Base-by-base conservation (phyloP, 2,329 filamentous ascomycete genomes). In the Macrophomina pseudophaseolina region DNA sequence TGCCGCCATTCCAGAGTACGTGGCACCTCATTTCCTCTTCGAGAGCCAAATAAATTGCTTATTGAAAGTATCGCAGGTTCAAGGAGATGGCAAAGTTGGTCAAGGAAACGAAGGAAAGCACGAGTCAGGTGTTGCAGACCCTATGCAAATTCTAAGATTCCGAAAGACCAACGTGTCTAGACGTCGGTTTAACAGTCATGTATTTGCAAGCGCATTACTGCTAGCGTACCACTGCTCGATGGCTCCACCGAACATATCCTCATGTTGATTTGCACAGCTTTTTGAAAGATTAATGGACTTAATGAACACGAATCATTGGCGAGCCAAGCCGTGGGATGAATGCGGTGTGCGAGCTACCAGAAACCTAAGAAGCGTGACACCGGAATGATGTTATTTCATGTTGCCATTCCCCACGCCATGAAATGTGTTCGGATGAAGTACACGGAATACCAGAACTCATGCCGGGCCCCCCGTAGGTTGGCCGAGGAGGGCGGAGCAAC, bases 31-130 rank as follows among this genome's bases (percentile, higher is more conserved):
- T 30, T 35, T 28, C 8, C 16, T 30, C 38, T 23, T 44, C 54
- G 40, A 7, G 11, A 30, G 56, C 23, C 38, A 51, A 35, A 5
- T 16, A 33, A 16, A 32, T 33, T 64, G 33, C 49, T 56, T 30
- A 53, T 23, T 40, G 30, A 35, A 28, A 32, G n/a, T 30, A 48
- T 38, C 33, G 32, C 65, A 82, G 79, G 65, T 97, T 97, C 76
- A 90, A 86, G 80, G 83, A 83, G 30, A 84, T 97, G 54, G 89
- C 91, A 69, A 84, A 83, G 65, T 74, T 97, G 66, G 91, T 98
- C 66, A 97, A 94, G 84, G 91, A 92, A 72, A 89, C 86, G 7
- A 86, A 86, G 72, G 82, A 84, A 54, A 88, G 88, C 71, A 97
- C 94, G 0, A 92, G 87, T 81, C 84, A 83, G 56, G 87, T 86